These are phyloP conservation scores for Ustilago curta DNA, from an alignment of 1,284 basidiomycete species.

Conservation along the genomic window DNA sequence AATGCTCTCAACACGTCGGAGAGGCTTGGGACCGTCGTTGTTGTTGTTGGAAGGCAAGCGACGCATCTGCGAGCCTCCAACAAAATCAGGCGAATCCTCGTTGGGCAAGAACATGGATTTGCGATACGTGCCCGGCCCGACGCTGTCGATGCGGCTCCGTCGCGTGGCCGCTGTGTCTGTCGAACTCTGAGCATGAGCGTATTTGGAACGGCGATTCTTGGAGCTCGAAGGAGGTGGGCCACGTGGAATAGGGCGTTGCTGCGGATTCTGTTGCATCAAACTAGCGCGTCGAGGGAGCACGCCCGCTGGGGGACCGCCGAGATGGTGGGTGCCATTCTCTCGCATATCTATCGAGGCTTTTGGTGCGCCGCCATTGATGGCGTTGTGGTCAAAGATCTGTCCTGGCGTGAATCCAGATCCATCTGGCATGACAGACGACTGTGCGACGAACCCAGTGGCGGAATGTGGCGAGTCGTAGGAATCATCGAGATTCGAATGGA, in stretches of 20 bases:
- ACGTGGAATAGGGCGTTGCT: constrained; percentile 22
- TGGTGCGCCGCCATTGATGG: constrained; percentile 30
- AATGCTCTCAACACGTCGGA: constrained; percentile 49
- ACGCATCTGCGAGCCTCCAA: constrained; percentile 24
- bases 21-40: constrained; percentile 9
- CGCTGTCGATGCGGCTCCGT: constrained; percentile 53
- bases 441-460: constrained; percentile 5
- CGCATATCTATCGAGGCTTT: constrained; percentile 25
- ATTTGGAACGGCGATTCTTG: constrained; percentile 41
- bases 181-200: constrained; percentile 11
- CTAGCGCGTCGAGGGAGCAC: constrained; percentile 26
- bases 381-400: constrained; percentile 43
- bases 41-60: constrained; percentile 21
- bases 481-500: constrained; percentile 23
- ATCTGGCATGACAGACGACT: constrained; percentile 30
- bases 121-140: constrained; percentile 55
- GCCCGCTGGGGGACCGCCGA: constrained; percentile 16
- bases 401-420: constrained; percentile 52
- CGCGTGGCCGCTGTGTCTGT: constrained; percentile 16
- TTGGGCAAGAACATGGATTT: constrained; percentile 51
- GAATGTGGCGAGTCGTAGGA: constrained; percentile 35
- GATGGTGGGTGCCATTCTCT: constrained; percentile 22
- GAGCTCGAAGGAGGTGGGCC: constrained; percentile 45
- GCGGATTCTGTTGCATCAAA: constrained; percentile 20
- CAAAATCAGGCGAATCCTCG: constrained; percentile 21